Evolutionary conservation across 2,329 filamentous ascomycete species (phyloP), one percentile per base, ranked within the genome.

Genomic region (Fonsecaea monophora): DNA sequence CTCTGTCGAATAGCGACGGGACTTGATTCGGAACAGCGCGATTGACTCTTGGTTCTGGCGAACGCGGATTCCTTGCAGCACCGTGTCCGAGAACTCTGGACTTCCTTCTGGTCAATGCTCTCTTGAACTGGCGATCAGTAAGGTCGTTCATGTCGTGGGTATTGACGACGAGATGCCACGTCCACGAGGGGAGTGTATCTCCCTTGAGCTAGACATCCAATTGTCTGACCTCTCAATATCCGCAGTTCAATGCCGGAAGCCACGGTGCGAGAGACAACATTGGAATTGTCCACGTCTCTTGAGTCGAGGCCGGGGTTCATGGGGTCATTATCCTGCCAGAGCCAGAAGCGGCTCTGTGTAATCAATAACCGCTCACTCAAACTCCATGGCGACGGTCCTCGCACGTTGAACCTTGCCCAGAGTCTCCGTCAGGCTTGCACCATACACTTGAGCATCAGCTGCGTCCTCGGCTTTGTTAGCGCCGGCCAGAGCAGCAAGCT

Each of bases 361-460:
- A 13, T 30, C 45, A 8, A 25, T 13, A 3, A 25, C 25, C 25
- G 45, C 63, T 79, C 72, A 82, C 72, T 80, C 79, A 68, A 76
- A 77, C 71, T 83, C 80, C 65, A 82, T 79, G n/a, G 82, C 80
- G 60, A 83, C 81, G 30, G 77, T 80, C 25, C 74, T 77, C 38
- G 82, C 82, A 62, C 82, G 75, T 70, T 83, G 81, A 18, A 79
- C 78, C 71, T 79, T 82, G 21, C 81, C 82, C 32, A 83, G 75
- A 8, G 82, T 81, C 62, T 79, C 80, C 13, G 82, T 81, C 62
- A 83, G 70, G 30, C 75, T 73, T 3, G 68, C 54, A 18, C 64
- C 67, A 61, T 77, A 74, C 4, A 65, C 66, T 32, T 71, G 67
- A 56, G 67, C 71, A 45, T 74, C 72, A 30, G 68, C 68, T 54